Evolutionary conservation across 768 basidiomycete species (phyloP).

Genomic region (Kwoniella dendrophila): DNA sequence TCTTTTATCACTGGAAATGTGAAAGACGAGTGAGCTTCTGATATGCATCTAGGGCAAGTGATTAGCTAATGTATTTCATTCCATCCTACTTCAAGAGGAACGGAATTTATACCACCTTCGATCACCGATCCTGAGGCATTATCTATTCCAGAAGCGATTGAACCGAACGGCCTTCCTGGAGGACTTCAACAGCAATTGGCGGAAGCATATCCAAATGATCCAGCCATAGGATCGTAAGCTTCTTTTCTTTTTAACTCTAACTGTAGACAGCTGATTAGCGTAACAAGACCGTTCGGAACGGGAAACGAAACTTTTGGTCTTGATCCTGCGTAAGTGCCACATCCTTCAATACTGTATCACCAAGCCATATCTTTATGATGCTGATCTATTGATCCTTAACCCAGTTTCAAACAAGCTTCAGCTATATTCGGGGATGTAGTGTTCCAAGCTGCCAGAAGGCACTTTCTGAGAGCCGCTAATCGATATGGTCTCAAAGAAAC

Average conservation of each 20-base stretch:
- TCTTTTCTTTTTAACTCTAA: background rate
- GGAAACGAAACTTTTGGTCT: conserved; percentile 52
- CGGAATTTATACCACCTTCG: conserved; percentile 37
- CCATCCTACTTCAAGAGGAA: conserved; percentile 36
- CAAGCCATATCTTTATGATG: background rate
- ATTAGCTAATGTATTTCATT: background rate
- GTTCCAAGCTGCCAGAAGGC: conserved; percentile 48
- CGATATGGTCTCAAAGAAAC: conserved; percentile 32
- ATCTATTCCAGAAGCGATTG: conserved; percentile 19
- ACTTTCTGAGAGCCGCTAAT: conserved; percentile 39
- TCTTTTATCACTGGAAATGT: conserved; percentile 51
- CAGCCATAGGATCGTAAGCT: conserved; percentile 40
- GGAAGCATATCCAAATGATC: conserved; percentile 39
- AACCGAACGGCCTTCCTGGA: conserved; percentile 17
- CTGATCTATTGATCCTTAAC: background rate
- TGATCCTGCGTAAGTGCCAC: conserved; percentile 21
- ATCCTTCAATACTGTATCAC: background rate
- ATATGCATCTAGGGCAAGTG: background rate
- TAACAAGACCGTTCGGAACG: conserved; percentile 44
- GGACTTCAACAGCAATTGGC: conserved; percentile 2
- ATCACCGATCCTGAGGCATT: conserved; percentile 7
- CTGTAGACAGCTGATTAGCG: background rate
- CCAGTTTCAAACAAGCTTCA: conserved; percentile 41
- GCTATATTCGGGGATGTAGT: conserved; percentile 46
- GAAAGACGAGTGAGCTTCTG: conserved; percentile 48